phyloP scores from a whole-genome alignment of 768 basidiomycete species.

The Lyophyllum shimeji region DNA sequence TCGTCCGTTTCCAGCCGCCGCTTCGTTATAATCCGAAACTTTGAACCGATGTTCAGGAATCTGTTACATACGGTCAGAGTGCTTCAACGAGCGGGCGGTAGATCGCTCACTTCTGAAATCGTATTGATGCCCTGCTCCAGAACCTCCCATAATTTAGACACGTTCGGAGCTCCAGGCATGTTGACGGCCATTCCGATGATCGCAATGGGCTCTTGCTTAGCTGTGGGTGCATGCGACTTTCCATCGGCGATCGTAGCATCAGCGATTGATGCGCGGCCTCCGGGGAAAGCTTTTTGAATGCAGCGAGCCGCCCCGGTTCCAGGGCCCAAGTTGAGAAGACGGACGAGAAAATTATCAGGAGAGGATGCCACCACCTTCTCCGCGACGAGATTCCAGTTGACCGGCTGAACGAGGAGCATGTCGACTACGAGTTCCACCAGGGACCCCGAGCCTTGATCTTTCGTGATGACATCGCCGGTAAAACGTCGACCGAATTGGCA shows the following conservation, averaged over 20 bases:
- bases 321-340: conserved; percentile 51
- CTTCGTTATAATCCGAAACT: conserved; percentile 36
- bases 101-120: conserved; percentile 46
- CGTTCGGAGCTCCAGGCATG: conserved; percentile 52
- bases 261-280: conserved; percentile 13
- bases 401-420: conserved; percentile 49
- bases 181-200: conserved; percentile 72
- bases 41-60: conserved; percentile 63
- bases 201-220: conserved; percentile 55
- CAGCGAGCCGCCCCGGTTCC: conserved; percentile 38
- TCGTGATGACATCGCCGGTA: conserved; percentile 36
- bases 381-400: conserved; percentile 51
- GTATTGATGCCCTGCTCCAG: conserved; percentile 58
- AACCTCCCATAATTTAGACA: conserved; percentile 55
- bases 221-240: conserved; percentile 1
- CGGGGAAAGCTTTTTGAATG: conserved; percentile 34
- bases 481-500: conserved; percentile 48
- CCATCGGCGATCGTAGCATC: conserved; percentile 20
- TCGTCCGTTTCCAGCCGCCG: conserved; percentile 34
- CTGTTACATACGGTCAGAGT: conserved; percentile 31
- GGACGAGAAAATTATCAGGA: conserved; percentile 24
- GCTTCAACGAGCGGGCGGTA: background rate
- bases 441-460: conserved; percentile 20
- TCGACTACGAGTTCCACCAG: conserved; percentile 45
- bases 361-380: conserved; percentile 24